Evolutionary conservation across 2,329 filamentous ascomycete species (phyloP), one percentile per base, ranked within the genome.

Genomic region (Aspergillus udagawae): DNA sequence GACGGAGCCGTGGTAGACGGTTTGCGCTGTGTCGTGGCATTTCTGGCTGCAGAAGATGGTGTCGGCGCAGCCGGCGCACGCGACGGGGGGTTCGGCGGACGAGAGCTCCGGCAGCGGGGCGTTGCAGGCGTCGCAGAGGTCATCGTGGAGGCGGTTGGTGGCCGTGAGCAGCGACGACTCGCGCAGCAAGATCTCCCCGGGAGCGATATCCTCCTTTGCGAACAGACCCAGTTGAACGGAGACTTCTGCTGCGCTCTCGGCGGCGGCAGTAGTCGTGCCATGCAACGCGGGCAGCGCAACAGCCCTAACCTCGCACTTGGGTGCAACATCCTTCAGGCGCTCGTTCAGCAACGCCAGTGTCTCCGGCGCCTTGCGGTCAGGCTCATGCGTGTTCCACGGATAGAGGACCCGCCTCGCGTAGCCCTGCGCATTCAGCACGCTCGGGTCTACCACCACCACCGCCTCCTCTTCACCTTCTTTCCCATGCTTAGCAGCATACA

Each of bases 151-250:
- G 29, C 91, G 86, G 70, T 94, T 94, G 65, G 93, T 94, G 49
- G 91, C 92, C 1, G 92, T 96, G 44, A 99, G 79, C 7, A 96
- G 82, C 8, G 92, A 94, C 59, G 88, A 90, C 70, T 99, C 94
- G 50, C 84, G 79, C 29, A 99, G 82, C 1, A 97, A 86, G 5
- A 82, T 80, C 70, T 95, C 89, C 9, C 89, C 90, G 0, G 91
- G 85, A 0, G 79, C 76, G 41, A 97, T 90, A 63, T 96, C 87
- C 61, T 90, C 83, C 65, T 86, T 90, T 7, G 92, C 93, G 71
- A 97, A 97, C 3, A 99, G 82, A 4, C 94, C 94, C 0, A 99
- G 83, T 73, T 99, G 94, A 56, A 82, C 82, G 3, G 81, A 82
- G 25, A 78, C 77, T 50, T 82, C 70, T 20, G 65, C 56, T 28